Conservation (phyloP, 768 basidiomycete species). For the Galerina marginata region DNA sequence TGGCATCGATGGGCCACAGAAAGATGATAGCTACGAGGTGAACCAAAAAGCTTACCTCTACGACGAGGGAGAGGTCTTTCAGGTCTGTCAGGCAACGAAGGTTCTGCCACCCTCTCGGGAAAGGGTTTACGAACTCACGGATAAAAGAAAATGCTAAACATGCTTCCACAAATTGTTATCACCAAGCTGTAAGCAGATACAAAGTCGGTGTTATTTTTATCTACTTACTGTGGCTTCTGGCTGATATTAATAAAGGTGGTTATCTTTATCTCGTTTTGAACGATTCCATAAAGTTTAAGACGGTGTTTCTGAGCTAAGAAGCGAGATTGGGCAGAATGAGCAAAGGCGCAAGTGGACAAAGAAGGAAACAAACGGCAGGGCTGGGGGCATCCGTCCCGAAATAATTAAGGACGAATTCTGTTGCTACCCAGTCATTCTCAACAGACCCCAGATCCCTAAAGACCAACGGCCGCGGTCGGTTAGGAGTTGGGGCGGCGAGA, state of each 20-base stretch:
- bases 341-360: background rate
- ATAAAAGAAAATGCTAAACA: no score
- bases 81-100: no score
- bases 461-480: conserved; percentile 57
- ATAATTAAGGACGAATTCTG: conserved; percentile 75
- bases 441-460: conserved; percentile 77
- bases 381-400: conserved; percentile 75
- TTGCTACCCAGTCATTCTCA: conserved; percentile 76
- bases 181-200: no score
- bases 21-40: no score
- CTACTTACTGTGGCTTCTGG: no score
- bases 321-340: background rate
- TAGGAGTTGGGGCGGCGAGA: conserved; percentile 60
- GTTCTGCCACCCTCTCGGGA: no score
- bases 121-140: no score
- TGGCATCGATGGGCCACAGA: no score
- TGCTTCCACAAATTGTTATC: no score
- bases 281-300: conserved; percentile 43
- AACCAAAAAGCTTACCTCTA: no score
- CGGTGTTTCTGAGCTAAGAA: conserved; percentile 55
- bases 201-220: no score
- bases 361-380: conserved; percentile 59
- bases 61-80: no score
- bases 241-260: background rate
- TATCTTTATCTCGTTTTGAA: conserved; percentile 4